These are phyloP conservation scores for Cordyceps tenuipes DNA, from an alignment of 2,329 filamentous ascomycete genomes.

Conservation along the genomic window DNA sequence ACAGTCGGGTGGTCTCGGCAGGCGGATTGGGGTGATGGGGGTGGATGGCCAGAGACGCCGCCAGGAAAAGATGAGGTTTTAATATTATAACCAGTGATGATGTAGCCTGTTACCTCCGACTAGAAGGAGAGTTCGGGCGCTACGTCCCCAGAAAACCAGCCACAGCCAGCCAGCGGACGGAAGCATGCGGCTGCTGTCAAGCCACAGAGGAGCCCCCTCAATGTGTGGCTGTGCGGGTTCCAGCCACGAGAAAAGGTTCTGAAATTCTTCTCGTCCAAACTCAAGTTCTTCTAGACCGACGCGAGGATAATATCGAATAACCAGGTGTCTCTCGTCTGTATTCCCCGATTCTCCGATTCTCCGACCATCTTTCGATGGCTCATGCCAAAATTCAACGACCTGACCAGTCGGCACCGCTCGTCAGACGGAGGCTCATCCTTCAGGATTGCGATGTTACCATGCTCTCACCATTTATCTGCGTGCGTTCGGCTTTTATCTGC, in stretches of 20 bases:
- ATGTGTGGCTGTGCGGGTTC: background rate
- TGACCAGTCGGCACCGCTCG: background rate
- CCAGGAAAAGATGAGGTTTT: slow-evolving; percentile 16
- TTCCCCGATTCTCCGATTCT: background rate
- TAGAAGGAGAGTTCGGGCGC: background rate
- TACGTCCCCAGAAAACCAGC: background rate
- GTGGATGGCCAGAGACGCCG: background rate
- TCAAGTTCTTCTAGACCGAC: background rate
- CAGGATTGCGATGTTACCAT: slow-evolving; percentile 1
- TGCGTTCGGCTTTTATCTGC: background rate
- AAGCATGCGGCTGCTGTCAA: background rate
- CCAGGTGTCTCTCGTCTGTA: no score
- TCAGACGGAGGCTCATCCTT: background rate
- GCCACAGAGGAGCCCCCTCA: slow-evolving; percentile 4
- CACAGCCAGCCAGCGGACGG: background rate
- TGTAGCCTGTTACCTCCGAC: slow-evolving; percentile 19
- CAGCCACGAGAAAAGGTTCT: background rate
- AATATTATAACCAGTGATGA: slow-evolving; percentile 19
- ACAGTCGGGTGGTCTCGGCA: slow-evolving; percentile 10
- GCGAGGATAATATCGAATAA: background rate
- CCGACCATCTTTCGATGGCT: background rate
- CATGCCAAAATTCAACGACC: background rate
- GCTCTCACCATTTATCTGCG: background rate
- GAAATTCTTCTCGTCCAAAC: background rate
- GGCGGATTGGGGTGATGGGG: slow-evolving; percentile 10